A percentile compares a stretch with the other conserved stretches of the same genome.
These are phyloP conservation scores for Cladosporium colombiae DNA, from an alignment of 2,329 filamentous ascomycete species.

Conservation along the genomic window DNA sequence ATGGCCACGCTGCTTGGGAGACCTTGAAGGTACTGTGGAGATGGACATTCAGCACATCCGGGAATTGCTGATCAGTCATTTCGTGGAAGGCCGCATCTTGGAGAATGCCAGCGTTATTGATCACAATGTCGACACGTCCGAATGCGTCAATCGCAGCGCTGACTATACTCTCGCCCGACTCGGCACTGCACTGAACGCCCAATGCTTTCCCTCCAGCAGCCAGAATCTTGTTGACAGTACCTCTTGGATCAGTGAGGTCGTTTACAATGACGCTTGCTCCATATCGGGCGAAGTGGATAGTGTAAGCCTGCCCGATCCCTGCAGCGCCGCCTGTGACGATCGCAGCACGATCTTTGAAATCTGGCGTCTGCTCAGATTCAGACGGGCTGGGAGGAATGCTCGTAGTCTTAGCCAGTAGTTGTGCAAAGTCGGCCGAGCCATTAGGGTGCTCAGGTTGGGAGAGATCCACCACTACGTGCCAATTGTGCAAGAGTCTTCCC, in stretches of 20 bases:
- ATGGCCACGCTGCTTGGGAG: constrained; percentile 95
- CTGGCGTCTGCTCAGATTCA: constrained; percentile 63
- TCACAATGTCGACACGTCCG: constrained; percentile 88
- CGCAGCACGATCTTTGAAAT: constrained; percentile 82
- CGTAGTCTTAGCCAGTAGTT: constrained; percentile 78
- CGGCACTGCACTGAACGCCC: constrained; percentile 88
- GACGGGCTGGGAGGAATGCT: constrained; percentile 72
- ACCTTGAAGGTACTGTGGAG: constrained; percentile 93
- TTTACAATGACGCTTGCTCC: constrained; percentile 90
- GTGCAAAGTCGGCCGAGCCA: constrained; percentile 85
- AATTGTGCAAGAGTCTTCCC: constrained; percentile 82
- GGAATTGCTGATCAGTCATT: constrained; percentile 94
- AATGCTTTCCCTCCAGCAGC: constrained; percentile 85
- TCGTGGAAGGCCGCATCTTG: constrained; percentile 97
- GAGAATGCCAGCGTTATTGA: constrained; percentile 98
- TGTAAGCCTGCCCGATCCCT: constrained; percentile 89
- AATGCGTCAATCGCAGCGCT: constrained; percentile 92
- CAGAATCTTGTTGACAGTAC: constrained; percentile 88
- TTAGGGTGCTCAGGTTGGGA: constrained; percentile 75
- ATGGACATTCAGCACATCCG: constrained; percentile 89
- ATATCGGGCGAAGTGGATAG: constrained; percentile 79
- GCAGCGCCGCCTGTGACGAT: constrained; percentile 86
- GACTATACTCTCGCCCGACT: constrained; percentile 87
- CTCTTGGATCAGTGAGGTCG: constrained; percentile 89
- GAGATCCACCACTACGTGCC: constrained; percentile 85